Evolutionary conservation across 164 flowering plant species (phyloP).

Genomic region (Vitis labrusca): DNA sequence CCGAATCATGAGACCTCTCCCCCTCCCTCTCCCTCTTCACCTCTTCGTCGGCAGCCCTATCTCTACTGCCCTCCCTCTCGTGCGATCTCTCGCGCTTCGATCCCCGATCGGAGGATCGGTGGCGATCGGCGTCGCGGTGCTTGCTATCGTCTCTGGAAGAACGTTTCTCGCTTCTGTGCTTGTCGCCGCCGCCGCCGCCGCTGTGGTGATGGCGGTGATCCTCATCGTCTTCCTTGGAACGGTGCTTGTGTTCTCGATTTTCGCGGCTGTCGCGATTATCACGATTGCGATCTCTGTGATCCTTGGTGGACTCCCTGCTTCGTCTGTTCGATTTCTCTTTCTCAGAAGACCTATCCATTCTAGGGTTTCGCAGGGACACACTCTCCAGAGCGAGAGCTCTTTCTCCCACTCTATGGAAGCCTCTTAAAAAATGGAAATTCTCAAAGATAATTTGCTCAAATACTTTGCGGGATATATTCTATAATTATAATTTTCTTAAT

Average conservation of each 20-base stretch:
- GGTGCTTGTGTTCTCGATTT: constrained; percentile 30
- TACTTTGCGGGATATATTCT: too few relatives aligned
- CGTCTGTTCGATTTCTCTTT: constrained; percentile 29
- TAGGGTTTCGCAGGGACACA: not conserved
- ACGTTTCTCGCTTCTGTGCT: constrained; percentile 12
- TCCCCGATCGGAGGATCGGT: constrained; percentile 14
- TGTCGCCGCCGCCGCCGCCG: constrained; percentile 20
- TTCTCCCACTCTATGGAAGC: not conserved
- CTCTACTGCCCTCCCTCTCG: constrained; percentile 11
- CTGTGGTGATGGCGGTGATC: constrained; percentile 21
- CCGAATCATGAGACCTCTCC: not conserved
- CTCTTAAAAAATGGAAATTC: too few relatives aligned
- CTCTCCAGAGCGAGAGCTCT: not conserved
- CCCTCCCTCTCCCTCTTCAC: constrained; percentile 14
- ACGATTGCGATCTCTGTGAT: constrained; percentile 19
- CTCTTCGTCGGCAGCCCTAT: constrained; percentile 18
- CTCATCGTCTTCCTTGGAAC: constrained; percentile 18
- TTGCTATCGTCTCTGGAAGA: not conserved
- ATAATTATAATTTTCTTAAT: too few relatives aligned
- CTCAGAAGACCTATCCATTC: constrained; percentile 15
- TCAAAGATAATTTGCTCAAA: too few relatives aligned
- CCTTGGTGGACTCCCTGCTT: constrained; percentile 16
- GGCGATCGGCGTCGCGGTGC: constrained; percentile 2
- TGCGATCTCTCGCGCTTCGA: constrained; percentile 15
- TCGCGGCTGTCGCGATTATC: constrained; percentile 6